Base-by-base conservation (phyloP, 2,329 filamentous ascomycete genomes). In the Mycocentrospora acerina region DNA sequence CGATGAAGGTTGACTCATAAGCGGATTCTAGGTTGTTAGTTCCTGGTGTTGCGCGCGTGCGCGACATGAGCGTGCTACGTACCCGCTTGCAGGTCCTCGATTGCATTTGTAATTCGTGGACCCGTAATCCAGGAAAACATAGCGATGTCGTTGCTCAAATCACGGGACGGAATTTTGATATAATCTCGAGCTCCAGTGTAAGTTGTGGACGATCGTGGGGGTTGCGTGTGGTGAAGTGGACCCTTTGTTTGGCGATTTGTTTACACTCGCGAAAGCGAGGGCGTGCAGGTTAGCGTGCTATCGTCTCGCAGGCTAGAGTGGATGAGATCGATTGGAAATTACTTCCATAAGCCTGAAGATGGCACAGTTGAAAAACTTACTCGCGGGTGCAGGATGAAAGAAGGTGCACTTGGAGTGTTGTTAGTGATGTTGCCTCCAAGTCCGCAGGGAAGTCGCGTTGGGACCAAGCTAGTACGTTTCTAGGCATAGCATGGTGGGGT, bases 1-100 rank as follows among this genome's bases (percentile, higher is more conserved):
- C 80, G 42, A 76, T 57, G 42, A 70, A 66, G 28, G 66, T 69
- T n/a, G 67, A 68, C 29, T 70, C 60, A 40, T 61, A 58, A 14
- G 55, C 56, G 36, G 52, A 52, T 46, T 66, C 62, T 65, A 29
- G 9, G 14, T 11, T 19, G 36, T 64, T 31, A 59, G 54, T 25
- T 32, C 33, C 19, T 22, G 9, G 24, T n/a, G 15, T 8, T 28
- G 24, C 24, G 12, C 25, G 24, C 24, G 12, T 24, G 24, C 8
- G 25, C 15, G 7, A 3, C 8, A 18, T n/a, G 12, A 10, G 11
- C 30, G 13, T 11, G n/a, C 22, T 3, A 31, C 56, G 35, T 44
- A 65, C 64, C 62, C 44, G 62, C 46, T 33, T 65, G 57, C 7
- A 66, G 41, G 35, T 66, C 60, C 37, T 67, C 63, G 11, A 65